phyloP scores from a whole-genome alignment of 192 early-diverging fungal species.

The Coemansia sp. region DNA sequence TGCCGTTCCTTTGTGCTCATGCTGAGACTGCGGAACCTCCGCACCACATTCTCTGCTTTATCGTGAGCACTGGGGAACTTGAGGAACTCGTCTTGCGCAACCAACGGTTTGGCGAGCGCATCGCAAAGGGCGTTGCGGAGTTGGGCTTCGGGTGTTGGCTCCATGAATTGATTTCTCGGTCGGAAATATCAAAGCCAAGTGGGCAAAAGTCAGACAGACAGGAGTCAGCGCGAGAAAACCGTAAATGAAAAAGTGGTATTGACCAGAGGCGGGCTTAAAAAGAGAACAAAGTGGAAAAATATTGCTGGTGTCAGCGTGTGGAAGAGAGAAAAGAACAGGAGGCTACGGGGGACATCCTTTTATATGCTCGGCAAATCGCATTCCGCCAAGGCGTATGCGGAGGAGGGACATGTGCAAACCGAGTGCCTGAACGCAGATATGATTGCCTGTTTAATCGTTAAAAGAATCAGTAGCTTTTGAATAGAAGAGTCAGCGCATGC shows the following conservation, averaged over 20 bases:
- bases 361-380: slow-evolving; percentile 15
- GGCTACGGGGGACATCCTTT: not conserved
- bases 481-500: not conserved
- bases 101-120: slow-evolving; percentile 47
- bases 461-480: not conserved
- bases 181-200: not conserved
- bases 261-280: not conserved
- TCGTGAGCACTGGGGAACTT: slow-evolving; percentile 40
- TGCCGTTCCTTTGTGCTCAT: slow-evolving; percentile 51
- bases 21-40: slow-evolving; percentile 53
- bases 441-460: not conserved
- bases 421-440: slow-evolving; percentile 6
- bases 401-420: not conserved
- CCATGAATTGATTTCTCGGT: slow-evolving; percentile 20
- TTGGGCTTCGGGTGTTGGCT: slow-evolving; percentile 38
- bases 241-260: not conserved
- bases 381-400: slow-evolving; percentile 1
- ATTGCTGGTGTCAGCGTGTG: slow-evolving; percentile 9
- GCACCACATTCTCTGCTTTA: slow-evolving; percentile 34
- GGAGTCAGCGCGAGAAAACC: not conserved
- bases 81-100: slow-evolving; percentile 41
- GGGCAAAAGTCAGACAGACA: not conserved
- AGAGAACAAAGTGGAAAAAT: slow-evolving; percentile 3
- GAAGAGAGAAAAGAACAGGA: not conserved
- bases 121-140: slow-evolving; percentile 46